Percentiles rank a stretch among this genome's conserved stretches.
Conservation (phyloP, 805 yeast species). For the Diddensiella santjacobensis region DNA sequence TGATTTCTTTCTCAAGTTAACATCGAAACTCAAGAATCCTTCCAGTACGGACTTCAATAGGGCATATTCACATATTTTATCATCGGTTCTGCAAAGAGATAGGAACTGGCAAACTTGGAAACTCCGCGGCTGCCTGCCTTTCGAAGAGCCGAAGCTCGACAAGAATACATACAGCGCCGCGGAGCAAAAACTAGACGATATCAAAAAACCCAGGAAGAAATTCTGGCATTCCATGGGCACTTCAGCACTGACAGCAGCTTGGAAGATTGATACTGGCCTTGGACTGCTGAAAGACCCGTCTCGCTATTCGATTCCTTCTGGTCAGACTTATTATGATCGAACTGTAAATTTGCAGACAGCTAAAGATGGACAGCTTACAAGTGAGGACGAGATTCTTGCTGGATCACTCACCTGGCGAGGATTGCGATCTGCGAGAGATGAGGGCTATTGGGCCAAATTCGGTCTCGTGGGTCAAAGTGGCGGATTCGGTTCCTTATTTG, state of each 20-base stretch:
- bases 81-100: slow-evolving; percentile 25
- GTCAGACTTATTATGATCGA: slow-evolving; percentile 20
- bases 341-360: slow-evolving; percentile 8
- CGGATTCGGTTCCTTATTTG: slow-evolving; percentile 41
- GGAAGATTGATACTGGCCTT: slow-evolving; percentile 42
- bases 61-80: slow-evolving; percentile 18
- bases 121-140: slow-evolving; percentile 28
- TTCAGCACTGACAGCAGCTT: slow-evolving; percentile 31
- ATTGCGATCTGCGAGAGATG: slow-evolving; percentile 38
- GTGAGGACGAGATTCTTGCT: slow-evolving; percentile 15
- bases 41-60: slow-evolving; percentile 17
- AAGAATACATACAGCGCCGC: slow-evolving; percentile 6
- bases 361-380: slow-evolving; percentile 1
- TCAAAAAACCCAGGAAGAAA: slow-evolving; percentile 22
- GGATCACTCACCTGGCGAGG: slow-evolving; percentile 41
- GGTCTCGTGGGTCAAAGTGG: slow-evolving; percentile 34
- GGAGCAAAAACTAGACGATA: slow-evolving; percentile 7
- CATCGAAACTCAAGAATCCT: not conserved
- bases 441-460: slow-evolving; percentile 37
- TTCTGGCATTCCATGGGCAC: slow-evolving; percentile 33
- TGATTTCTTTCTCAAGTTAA: slow-evolving; percentile 18
- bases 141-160: slow-evolving; percentile 22
- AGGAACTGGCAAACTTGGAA: slow-evolving; percentile 35
- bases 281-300: slow-evolving; percentile 27
- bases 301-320: slow-evolving; percentile 25